Percentiles rank a stretch among this genome's conserved stretches.
These are phyloP conservation scores for Malassezia sympodialis DNA, from an alignment of 1,284 basidiomycete genomes.

Conservation along the genomic window DNA sequence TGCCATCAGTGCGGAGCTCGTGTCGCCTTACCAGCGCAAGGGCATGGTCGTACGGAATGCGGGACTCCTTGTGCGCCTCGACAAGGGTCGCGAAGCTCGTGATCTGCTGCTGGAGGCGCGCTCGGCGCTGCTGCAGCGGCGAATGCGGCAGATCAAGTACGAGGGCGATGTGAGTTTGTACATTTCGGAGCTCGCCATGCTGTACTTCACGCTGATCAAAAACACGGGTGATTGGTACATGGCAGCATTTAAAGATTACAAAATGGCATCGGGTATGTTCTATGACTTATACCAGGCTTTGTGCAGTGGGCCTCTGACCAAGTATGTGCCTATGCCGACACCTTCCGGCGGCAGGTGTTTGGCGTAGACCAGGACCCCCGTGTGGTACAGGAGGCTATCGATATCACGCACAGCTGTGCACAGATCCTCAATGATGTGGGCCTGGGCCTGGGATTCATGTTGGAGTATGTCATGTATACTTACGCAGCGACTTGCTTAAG, in stretches of 20 bases:
- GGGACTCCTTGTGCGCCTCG: conserved; percentile 62
- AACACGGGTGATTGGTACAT: conserved; percentile 98
- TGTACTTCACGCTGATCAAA: conserved; percentile 78
- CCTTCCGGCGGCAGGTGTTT: conserved; percentile 85
- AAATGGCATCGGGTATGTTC: conserved; percentile 61
- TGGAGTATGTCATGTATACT: conserved; percentile 14
- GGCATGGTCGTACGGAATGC: conserved; percentile 64
- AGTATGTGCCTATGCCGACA: conserved; percentile 70
- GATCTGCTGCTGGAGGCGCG: conserved; percentile 73
- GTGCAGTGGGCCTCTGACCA: conserved; percentile 86
- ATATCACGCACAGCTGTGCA: conserved; percentile 25
- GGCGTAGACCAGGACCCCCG: conserved; percentile 45
- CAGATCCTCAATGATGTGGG: conserved; percentile 37
- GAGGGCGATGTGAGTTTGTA: conserved; percentile 76
- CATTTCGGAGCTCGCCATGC: conserved; percentile 66
- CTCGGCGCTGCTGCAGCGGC: conserved; percentile 62
- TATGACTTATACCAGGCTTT: conserved; percentile 51
- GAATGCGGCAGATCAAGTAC: conserved; percentile 74
- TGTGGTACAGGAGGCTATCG: conserved; percentile 24
- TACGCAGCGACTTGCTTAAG: conserved; percentile 9
- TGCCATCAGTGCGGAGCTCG: conserved; percentile 64
- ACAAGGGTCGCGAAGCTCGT: conserved; percentile 67
- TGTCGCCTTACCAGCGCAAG: conserved; percentile 68
- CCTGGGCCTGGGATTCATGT: conserved; percentile 24
- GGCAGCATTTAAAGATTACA: conserved; percentile 85